These are phyloP conservation scores for Kockovaella imperatae DNA, from an alignment of 768 basidiomycete genomes.

Conservation along the genomic window DNA sequence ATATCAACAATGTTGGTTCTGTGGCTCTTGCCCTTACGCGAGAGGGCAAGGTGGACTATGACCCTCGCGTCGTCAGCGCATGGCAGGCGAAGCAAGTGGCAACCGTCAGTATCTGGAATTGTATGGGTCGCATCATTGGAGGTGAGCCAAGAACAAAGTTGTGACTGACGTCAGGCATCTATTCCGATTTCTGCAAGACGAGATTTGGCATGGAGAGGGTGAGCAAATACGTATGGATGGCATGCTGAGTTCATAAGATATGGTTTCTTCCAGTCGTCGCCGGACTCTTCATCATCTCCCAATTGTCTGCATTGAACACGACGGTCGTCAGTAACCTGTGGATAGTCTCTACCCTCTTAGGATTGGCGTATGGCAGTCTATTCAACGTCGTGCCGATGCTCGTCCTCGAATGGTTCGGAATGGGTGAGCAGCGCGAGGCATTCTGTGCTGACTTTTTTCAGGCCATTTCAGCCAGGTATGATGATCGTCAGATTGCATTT, in stretches of 20 bases:
- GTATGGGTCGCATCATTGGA: conserved; percentile 66
- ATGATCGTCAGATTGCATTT: background rate
- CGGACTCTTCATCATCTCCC: conserved; percentile 62
- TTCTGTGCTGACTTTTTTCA: background rate
- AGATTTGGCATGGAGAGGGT: conserved; percentile 32
- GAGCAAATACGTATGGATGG: background rate
- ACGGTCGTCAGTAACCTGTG: conserved; percentile 60
- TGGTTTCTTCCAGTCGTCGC: conserved; percentile 54
- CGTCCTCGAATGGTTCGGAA: conserved; percentile 79
- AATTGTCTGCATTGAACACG: conserved; percentile 55
- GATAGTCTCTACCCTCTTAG: conserved; percentile 54
- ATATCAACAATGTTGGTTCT: conserved; percentile 80
- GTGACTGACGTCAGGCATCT: conserved; percentile 15
- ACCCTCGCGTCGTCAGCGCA: conserved; percentile 59
- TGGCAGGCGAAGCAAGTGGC: conserved; percentile 85
- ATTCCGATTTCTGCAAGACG: conserved; percentile 38
- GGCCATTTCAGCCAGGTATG: conserved; percentile 25
- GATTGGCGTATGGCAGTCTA: conserved; percentile 63
- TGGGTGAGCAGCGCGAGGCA: conserved; percentile 53
- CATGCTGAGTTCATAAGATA: conserved; percentile 14
- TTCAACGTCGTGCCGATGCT: conserved; percentile 72
- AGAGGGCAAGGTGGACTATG: conserved; percentile 55
- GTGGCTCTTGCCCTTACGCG: conserved; percentile 57
- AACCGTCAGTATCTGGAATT: conserved; percentile 71
- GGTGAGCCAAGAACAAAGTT: conserved; percentile 45